These are phyloP conservation scores for Metschnikowia borealis DNA, from an alignment of 805 yeast species.

Conservation along the genomic window DNA sequence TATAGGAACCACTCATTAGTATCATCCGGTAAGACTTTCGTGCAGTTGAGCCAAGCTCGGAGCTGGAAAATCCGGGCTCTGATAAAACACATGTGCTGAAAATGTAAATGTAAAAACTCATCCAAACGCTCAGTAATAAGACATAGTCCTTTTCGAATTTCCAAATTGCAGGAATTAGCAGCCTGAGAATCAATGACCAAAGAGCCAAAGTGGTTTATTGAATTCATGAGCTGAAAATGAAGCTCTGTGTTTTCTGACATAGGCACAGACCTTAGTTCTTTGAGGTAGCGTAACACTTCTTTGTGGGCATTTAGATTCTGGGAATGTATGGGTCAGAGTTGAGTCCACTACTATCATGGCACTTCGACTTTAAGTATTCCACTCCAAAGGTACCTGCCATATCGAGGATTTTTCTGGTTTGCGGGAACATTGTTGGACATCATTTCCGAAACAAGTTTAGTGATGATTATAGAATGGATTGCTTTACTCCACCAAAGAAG, in stretches of 20 bases:
- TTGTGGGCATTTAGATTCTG: background rate
- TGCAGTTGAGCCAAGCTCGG: background rate
- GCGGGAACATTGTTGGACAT: background rate
- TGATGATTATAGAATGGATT: conserved; percentile 1
- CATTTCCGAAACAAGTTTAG: conserved; percentile 2
- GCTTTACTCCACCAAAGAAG: no score
- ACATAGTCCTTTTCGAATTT: background rate
- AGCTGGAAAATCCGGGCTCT: background rate
- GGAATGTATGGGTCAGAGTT: background rate
- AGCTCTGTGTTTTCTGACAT: background rate
- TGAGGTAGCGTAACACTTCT: conserved; percentile 4
- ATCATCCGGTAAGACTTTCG: conserved; percentile 3
- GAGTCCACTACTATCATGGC: background rate
- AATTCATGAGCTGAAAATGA: conserved; percentile 10
- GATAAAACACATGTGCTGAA: background rate
- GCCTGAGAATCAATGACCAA: background rate
- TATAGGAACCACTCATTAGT: conserved; percentile 4
- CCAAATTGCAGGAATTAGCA: background rate
- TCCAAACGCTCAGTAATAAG: conserved; percentile 6
- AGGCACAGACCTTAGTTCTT: background rate
- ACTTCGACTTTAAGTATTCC: conserved; percentile 3
- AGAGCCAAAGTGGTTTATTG: background rate
- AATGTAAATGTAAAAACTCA: background rate
- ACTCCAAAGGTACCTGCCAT: conserved; percentile 8
- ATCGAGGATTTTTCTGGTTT: conserved; percentile 8